Evolutionary conservation across 495 filamentous ascomycete genomes (phyloP), one percentile per base, ranked within the genome.

Genomic region (Daldinia vernicosa): DNA sequence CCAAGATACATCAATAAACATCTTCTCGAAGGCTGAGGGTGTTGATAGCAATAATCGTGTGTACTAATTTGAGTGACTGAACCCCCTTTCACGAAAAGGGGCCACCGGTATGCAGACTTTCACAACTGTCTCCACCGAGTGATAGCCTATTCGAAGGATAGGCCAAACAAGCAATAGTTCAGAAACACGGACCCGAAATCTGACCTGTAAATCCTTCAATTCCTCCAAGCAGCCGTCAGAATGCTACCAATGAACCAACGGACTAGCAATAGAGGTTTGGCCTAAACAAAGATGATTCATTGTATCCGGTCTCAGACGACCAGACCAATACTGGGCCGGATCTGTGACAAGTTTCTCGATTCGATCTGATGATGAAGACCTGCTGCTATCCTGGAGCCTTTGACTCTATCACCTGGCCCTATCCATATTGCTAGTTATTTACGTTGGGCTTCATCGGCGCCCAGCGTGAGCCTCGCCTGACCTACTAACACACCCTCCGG

Each of bases 131-230:
- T 47, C 43, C 43, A 47, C 43, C 12, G 43, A 47, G 24, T 22
- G 43, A 47, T 47, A 47, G 43, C 26, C 26, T 53, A 27, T 60
- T 60, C 56, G 35, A 27, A 51, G 60, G 60, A 63, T 14, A 55
- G 45, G 37, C 35, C 14, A 4, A 28, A 11, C 6, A 17, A 53
- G 11, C 51, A 17, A 53, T 30, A 22, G 43, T 19, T 47, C 24
- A 24, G 43, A 47, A 47, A 47, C 43, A 47, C 19, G 43, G 43
- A 9, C 43, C 17, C 19, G 19, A 47, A 47, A 47, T 24, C 17
- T 47, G 43, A 9, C 43, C 43, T 47, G 43, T 47, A 47, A 47
- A 47, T 47, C 43, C 43, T 47, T 47, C 43, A 11, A 47, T 47
- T 47, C 43, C 43, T 47, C 43, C 19, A 24, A 24, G 43, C 9